Evolutionary conservation across 2,329 filamentous ascomycete genomes (phyloP), one percentile per base, ranked within the genome.

Genomic region (Tolypocladium inflatum): DNA sequence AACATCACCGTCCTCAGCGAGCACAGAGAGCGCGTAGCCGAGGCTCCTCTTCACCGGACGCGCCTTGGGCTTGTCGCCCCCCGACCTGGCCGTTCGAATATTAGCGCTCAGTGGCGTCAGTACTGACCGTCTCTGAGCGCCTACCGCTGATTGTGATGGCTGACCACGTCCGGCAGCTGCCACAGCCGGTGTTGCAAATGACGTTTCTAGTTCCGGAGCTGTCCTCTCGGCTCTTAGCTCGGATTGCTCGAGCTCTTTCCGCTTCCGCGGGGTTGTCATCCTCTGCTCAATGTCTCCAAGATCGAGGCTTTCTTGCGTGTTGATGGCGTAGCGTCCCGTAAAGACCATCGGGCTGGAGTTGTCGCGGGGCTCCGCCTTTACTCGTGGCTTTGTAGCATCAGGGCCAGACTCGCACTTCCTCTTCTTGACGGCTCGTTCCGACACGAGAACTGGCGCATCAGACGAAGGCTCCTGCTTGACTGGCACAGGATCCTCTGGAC

Each of bases 221-320:
- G 52, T 17, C 3, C 3, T 33, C 8, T 9, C 8, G n/a, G 8
- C 21, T 15, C 19, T 33, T 37, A 6, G 23, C n/a, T 58, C 61
- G 4, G 56, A 55, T 26, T 62, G 59, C 41, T 69, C 66, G 15
- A 65, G 38, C 6, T 65, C 61, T 23, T 66, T 71, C 11, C 67
- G 69, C 57, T 75, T 74, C 51, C 72, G 66, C 2, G 73, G 73
- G 0, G 73, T 75, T 30, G 64, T 62, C n/a, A 74, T 63, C 43
- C 57, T 66, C 38, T 70, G 67, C 10, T 61, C 67, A 43, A 70
- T 68, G 19, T 72, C 68, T 17, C 69, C 73, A 1, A 88, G 73
- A 65, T 88, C 85, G 55, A 87, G 75, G 57, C 83, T 87, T 55
- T 85, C 83, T 45, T 80, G 74, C 0, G 76, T 73, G 23, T 71